phyloP scores from a whole-genome alignment of 2,329 filamentous ascomycete species.

The Elsinoe perseae region DNA sequence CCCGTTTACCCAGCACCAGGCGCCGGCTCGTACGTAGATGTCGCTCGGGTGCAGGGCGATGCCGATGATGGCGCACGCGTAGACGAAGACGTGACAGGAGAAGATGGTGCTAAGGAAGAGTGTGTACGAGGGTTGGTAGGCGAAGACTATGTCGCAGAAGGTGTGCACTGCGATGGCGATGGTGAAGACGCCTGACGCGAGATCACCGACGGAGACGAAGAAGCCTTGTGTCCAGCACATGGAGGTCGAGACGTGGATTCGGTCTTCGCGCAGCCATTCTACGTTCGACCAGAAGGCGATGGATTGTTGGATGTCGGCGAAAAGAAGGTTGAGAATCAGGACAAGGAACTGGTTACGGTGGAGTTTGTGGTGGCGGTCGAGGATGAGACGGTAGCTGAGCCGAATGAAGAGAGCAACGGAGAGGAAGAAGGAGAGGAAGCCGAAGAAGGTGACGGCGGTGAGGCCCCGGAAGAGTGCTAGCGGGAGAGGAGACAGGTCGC shows the following conservation, averaged over 20 bases:
- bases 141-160: constrained; percentile 52
- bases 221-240: constrained; percentile 58
- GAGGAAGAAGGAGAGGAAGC: constrained; percentile 40
- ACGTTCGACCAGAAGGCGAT: constrained; percentile 56
- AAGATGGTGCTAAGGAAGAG: constrained; percentile 44
- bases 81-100: constrained; percentile 52
- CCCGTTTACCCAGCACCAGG: constrained; percentile 59
- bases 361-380: constrained; percentile 26
- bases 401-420: constrained; percentile 38
- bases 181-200: constrained; percentile 59
- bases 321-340: constrained; percentile 59
- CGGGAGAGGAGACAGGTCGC: constrained; percentile 29
- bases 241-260: constrained; percentile 44
- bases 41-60: constrained; percentile 35
- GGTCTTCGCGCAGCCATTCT: constrained; percentile 48
- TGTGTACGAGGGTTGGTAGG: constrained; percentile 44
- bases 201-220: constrained; percentile 57
- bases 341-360: constrained; percentile 57
- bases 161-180: constrained; percentile 57
- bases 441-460: constrained; percentile 40
- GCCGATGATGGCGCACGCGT: constrained; percentile 48
- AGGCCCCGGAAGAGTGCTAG: constrained; percentile 34
- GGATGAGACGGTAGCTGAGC: constrained; percentile 42
- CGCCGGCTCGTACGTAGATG: constrained; percentile 55
- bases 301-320: constrained; percentile 60